Evolutionary conservation across 768 basidiomycete genomes (phyloP).

Genomic region (Termitomyces sp.): DNA sequence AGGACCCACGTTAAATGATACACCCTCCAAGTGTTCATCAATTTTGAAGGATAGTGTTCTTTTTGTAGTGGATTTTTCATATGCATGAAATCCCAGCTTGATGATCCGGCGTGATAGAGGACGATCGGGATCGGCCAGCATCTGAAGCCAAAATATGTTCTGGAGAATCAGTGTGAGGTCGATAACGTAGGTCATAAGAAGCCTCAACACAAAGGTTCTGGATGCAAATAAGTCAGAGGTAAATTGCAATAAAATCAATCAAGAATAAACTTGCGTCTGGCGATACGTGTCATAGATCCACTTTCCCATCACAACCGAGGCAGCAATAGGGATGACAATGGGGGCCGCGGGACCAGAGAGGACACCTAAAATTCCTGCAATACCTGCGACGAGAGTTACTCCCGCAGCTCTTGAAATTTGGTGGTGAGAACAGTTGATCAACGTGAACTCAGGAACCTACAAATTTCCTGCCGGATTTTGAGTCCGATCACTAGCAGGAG

Average conservation of each 20-base stretch:
- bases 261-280: slow-evolving; percentile 15
- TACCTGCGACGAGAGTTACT: slow-evolving; percentile 6
- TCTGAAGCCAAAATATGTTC: slow-evolving; percentile 17
- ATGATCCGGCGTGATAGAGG: slow-evolving; percentile 12
- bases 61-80: slow-evolving; percentile 9
- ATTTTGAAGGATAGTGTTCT: slow-evolving; percentile 9
- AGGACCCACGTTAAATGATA: slow-evolving; percentile 5
- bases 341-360: slow-evolving; percentile 14
- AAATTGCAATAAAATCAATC: neutral
- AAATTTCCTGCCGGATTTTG: neutral
- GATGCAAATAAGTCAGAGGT: neutral
- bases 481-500: neutral
- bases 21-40: slow-evolving; percentile 7
- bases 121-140: neutral
- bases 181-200: slow-evolving; percentile 18
- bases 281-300: slow-evolving; percentile 19
- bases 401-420: slow-evolving; percentile 1
- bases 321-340: slow-evolving; percentile 18
- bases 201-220: slow-evolving; percentile 8
- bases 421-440: neutral
- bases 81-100: slow-evolving; percentile 7
- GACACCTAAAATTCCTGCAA: slow-evolving; percentile 12
- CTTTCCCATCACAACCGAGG: slow-evolving; percentile 13
- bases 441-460: neutral
- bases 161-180: slow-evolving; percentile 18